These are phyloP conservation scores for Chenopodium album DNA, from an alignment of 148 eudicot genomes.

Conservation along the genomic window DNA sequence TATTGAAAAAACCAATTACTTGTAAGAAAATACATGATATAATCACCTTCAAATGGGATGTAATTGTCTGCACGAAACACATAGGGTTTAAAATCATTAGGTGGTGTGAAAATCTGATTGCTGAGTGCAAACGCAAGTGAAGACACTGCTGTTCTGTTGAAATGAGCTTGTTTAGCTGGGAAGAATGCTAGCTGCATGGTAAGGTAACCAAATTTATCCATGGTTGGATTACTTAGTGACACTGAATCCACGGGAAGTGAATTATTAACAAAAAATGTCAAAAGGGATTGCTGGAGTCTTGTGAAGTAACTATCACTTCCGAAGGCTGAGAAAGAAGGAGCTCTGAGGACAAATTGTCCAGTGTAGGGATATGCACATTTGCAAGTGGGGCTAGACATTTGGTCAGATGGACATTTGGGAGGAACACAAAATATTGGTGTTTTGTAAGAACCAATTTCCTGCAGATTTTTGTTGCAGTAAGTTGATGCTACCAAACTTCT, in stretches of 20 bases:
- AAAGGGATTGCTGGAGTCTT: constrained; percentile 36
- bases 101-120: constrained; percentile 58
- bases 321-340: constrained; percentile 55
- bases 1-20: not conserved
- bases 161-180: constrained; percentile 48
- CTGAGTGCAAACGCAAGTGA: constrained; percentile 52
- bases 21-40: not conserved
- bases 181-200: constrained; percentile 45
- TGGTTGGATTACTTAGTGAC: constrained; percentile 46
- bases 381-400: constrained; percentile 69
- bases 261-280: constrained; percentile 17
- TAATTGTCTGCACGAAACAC: constrained; percentile 45
- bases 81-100: constrained; percentile 55
- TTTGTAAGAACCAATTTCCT: constrained; percentile 29
- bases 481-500: constrained; percentile 11
- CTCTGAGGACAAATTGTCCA: constrained; percentile 54
- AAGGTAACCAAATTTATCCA: constrained; percentile 40
- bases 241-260: constrained; percentile 75
- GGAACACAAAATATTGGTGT: constrained; percentile 54
- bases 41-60: constrained; percentile 42
- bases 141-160: constrained; percentile 53
- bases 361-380: constrained; percentile 70
- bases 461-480: constrained; percentile 41
- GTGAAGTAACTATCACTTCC: constrained; percentile 34
- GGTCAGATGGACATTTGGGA: constrained; percentile 35